These are phyloP conservation scores for Boletus edulis DNA, from an alignment of 768 basidiomycete species.

Conservation along the genomic window DNA sequence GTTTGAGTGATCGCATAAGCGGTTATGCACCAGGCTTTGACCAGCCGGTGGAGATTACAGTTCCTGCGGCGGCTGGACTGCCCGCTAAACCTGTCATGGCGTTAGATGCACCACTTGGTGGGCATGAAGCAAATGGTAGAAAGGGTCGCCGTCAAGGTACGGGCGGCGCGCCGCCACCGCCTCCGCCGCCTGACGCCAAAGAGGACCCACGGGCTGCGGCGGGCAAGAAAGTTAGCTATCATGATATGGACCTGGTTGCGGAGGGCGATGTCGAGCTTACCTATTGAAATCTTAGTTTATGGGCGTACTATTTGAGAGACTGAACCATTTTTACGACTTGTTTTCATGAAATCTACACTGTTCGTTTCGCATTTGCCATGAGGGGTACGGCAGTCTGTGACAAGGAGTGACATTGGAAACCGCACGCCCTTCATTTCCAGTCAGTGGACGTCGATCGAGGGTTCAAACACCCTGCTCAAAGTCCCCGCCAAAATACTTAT, in stretches of 20 bases:
- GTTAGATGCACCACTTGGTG: slow-evolving; percentile 50
- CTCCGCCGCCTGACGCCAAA: slow-evolving; percentile 84
- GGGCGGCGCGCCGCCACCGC: slow-evolving; percentile 58
- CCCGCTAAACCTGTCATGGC: slow-evolving; percentile 74
- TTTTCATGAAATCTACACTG: slow-evolving; percentile 30
- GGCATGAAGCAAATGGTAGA: slow-evolving; percentile 29
- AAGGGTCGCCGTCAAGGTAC: slow-evolving; percentile 39
- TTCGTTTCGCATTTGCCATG: slow-evolving; percentile 23
- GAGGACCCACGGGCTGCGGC: slow-evolving; percentile 91
- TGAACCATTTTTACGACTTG: slow-evolving; percentile 15
- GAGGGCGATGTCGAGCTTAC: slow-evolving; percentile 69
- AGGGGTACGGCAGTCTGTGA: slow-evolving; percentile 27
- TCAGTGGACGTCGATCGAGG: slow-evolving; percentile 27
- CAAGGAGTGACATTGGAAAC: slow-evolving; percentile 23
- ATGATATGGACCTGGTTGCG: slow-evolving; percentile 93
- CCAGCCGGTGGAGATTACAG: slow-evolving; percentile 38
- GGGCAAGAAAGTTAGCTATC: slow-evolving; percentile 88
- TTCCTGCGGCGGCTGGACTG: slow-evolving; percentile 68
- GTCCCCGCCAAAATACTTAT: slow-evolving; percentile 11
- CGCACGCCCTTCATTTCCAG: slow-evolving; percentile 22
- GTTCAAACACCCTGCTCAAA: slow-evolving; percentile 17
- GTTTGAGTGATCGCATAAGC: slow-evolving; percentile 78
- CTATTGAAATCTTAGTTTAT: slow-evolving; percentile 31
- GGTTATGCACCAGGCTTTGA: slow-evolving; percentile 61
- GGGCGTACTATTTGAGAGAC: slow-evolving; percentile 23